Evolutionary conservation across 805 yeast genomes (phyloP).

Genomic region (Torulaspora franciscae): DNA sequence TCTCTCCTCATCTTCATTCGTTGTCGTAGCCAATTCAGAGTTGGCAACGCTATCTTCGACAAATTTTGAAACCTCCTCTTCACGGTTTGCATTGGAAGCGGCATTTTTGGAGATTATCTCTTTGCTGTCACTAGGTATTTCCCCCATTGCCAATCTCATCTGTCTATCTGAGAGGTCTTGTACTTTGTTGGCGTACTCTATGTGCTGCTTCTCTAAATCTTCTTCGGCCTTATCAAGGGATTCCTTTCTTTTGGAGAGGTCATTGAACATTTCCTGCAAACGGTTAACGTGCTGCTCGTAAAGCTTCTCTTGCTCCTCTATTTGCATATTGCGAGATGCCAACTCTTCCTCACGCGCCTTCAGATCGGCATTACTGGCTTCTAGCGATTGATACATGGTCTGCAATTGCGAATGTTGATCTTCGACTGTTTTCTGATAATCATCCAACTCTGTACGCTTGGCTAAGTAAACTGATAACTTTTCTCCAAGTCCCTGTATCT

Average conservation of each 20-base stretch:
- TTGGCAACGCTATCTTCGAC: slow-evolving; percentile 34
- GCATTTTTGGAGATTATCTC: slow-evolving; percentile 15
- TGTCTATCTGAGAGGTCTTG: slow-evolving; percentile 40
- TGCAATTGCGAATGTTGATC: slow-evolving; percentile 36
- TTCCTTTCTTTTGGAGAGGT: slow-evolving; percentile 36
- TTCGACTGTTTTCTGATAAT: slow-evolving; percentile 39
- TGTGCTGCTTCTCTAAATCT: slow-evolving; percentile 38
- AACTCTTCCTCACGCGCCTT: slow-evolving; percentile 35
- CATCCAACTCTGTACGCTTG: slow-evolving; percentile 36
- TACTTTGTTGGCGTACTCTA: slow-evolving; percentile 37
- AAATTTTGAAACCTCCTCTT: slow-evolving; percentile 17
- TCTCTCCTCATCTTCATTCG: slow-evolving; percentile 28
- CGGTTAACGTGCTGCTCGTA: slow-evolving; percentile 38
- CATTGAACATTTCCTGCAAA: slow-evolving; percentile 35
- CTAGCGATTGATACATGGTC: slow-evolving; percentile 29
- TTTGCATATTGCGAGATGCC: slow-evolving; percentile 32
- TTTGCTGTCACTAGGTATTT: slow-evolving; percentile 32
- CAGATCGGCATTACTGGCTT: slow-evolving; percentile 38
- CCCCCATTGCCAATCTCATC: slow-evolving; percentile 34
- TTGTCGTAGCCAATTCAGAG: slow-evolving; percentile 25
- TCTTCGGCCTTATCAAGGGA: slow-evolving; percentile 39
- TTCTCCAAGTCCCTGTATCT: slow-evolving; percentile 36
- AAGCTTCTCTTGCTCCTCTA: slow-evolving; percentile 36
- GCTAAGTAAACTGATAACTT: slow-evolving; percentile 26
- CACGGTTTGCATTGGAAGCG: slow-evolving; percentile 12